Percentiles rank a stretch among this genome's conserved stretches.
Conservation (phyloP, 2,329 filamentous ascomycete genomes). For the Xylariomycetidae sp. region DNA sequence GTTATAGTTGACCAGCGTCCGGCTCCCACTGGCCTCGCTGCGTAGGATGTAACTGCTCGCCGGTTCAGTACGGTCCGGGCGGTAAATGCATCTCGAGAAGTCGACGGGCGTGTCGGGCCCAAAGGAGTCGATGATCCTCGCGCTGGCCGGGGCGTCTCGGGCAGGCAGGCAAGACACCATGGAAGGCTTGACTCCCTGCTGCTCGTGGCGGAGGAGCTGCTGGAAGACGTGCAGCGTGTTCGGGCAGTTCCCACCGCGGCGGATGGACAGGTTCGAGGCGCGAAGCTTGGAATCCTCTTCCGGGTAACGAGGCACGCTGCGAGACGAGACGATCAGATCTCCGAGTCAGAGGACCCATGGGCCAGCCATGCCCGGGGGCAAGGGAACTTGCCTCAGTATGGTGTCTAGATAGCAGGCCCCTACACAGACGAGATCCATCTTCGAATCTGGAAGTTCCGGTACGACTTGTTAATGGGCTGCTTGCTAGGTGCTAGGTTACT, state of each 20-base stretch:
- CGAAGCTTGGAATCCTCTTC: constrained; percentile 67
- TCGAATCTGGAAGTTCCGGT: no score
- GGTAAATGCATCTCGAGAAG: constrained; percentile 53
- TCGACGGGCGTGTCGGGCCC: constrained; percentile 34
- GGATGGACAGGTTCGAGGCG: constrained; percentile 50
- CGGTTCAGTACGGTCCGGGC: constrained; percentile 45
- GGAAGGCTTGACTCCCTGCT: constrained; percentile 28
- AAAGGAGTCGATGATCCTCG: constrained; percentile 50
- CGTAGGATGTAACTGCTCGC: constrained; percentile 66
- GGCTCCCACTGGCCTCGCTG: constrained; percentile 50
- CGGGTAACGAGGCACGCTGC: constrained; percentile 60
- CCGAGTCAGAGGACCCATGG: constrained; percentile 11
- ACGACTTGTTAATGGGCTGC: no score
- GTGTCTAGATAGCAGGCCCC: constrained; percentile 68
- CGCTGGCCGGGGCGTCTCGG: constrained; percentile 42
- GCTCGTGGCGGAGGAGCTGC: constrained; percentile 43
- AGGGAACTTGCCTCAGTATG: constrained; percentile 51
- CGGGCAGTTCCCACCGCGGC: constrained; percentile 67
- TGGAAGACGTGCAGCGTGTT: constrained; percentile 67
- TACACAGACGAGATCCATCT: constrained; percentile 55
- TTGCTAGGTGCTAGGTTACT: no score
- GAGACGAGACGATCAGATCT: constrained; percentile 3
- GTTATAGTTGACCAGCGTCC: constrained; percentile 68
- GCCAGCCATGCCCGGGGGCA: no score
- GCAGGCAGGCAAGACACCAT: constrained; percentile 50